Base-by-base conservation (phyloP, 2,329 filamentous ascomycete species). In the Diaporthe sp. region DNA sequence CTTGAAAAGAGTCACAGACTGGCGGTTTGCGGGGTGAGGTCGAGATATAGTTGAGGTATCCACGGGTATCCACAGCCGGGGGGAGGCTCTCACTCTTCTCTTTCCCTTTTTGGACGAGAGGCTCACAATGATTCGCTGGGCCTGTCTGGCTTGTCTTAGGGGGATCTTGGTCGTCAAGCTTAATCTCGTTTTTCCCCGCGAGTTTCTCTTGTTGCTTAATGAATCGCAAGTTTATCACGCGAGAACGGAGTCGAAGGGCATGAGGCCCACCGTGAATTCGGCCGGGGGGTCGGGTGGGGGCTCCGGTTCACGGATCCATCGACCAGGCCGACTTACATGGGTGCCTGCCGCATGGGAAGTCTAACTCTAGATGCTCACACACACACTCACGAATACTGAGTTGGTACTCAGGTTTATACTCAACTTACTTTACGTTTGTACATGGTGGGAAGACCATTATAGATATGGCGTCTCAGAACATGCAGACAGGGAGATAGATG, bases 111-210 rank as follows among this genome's bases (percentile, higher is more conserved):
- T 3, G 70, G 70, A 72, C 35, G 33, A 33, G 70, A 61, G 33
- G 47, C 57, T 30, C 45, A 15, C 70, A 61, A 45, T 72, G 70
- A 72, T 72, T 72, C 70, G 70, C 57, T 55, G 57, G 57, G 55
- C 5, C 52, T 52, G 15, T n/a, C 40, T 30, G 57, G 4, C 33
- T 61, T 42, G 57, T 40, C 30, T 42, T 40, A 5, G 33, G 47
- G 15, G 30, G 69, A 66, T 66, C 45, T 35, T 67, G 33, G 28
- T 38, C 38, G 22, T 67, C 64, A 30, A 35, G 42, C 22, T 15
- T 52, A 38, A 67, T 67, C 45, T 52, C 33, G 19, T n/a, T 38
- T 22, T 52, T n/a, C 64, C 58, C 64, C 45, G 33, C 64, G 64
- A 22, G 38, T 17, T 17, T 50, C 7, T 40, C 47, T 68, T 38